A percentile compares a stretch with the other conserved stretches of the same genome.
Conservation (phyloP, 2,329 filamentous ascomycete genomes). For the Neospermospora avenae region DNA sequence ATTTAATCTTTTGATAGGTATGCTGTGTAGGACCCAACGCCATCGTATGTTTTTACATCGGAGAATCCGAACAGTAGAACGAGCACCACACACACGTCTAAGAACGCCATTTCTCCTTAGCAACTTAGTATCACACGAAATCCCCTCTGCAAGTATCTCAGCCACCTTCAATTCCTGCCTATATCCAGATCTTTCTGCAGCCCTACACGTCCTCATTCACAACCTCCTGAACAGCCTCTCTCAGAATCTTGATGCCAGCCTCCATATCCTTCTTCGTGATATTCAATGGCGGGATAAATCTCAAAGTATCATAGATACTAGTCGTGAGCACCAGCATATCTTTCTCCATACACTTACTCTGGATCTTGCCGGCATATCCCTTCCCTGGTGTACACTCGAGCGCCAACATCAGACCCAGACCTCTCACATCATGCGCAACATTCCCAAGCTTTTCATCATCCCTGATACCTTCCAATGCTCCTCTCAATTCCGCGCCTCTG, state of each 20-base stretch:
- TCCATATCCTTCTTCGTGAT: conserved; percentile 39
- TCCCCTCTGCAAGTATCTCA: background rate
- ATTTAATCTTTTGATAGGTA: too few relatives aligned
- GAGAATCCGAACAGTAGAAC: too few relatives aligned
- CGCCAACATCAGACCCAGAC: conserved; percentile 40
- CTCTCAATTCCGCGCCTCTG: conserved; percentile 12
- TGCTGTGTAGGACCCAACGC: too few relatives aligned
- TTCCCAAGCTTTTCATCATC: conserved; percentile 16
- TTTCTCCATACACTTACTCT: conserved; percentile 35
- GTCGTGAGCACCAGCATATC: conserved; percentile 39
- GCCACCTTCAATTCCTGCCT: background rate
- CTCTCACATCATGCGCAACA: conserved; percentile 38
- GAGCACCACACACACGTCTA: too few relatives aligned
- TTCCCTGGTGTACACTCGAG: conserved; percentile 37
- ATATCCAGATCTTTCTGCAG: background rate
- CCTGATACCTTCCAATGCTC: conserved; percentile 4
- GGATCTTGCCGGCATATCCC: conserved; percentile 37
- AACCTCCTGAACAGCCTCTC: conserved; percentile 37
- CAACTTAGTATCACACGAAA: too few relatives aligned
- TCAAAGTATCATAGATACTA: conserved; percentile 39
- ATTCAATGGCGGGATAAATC: conserved; percentile 40
- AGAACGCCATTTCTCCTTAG: too few relatives aligned
- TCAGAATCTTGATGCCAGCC: conserved; percentile 37
- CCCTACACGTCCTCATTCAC: conserved; percentile 27
- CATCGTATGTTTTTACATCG: too few relatives aligned